These are phyloP conservation scores for Linum trigynum DNA, from an alignment of 345 rosid species.

Conservation along the genomic window DNA sequence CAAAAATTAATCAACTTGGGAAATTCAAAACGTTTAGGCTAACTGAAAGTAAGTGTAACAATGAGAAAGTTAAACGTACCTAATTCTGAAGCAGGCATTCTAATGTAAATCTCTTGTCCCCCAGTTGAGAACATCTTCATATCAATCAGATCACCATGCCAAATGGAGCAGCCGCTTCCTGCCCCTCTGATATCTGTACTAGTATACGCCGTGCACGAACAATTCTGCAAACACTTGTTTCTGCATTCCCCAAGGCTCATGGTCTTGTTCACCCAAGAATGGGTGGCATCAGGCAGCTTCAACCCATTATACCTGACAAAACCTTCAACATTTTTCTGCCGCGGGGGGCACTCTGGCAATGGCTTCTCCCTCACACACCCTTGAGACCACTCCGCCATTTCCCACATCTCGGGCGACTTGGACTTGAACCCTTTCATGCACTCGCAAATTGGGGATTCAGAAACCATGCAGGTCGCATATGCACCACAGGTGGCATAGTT, in stretches of 20 bases:
- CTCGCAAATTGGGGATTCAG: background rate
- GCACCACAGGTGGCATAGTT: constrained; percentile 4
- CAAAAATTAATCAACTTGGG: background rate
- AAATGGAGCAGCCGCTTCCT: constrained; percentile 15
- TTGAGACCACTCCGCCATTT: background rate
- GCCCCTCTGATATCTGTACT: background rate
- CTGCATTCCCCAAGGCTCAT: constrained; percentile 17
- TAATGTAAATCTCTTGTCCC: constrained; percentile 7
- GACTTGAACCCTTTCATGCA: constrained; percentile 8
- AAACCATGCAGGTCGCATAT: constrained; percentile 3
- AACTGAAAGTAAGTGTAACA: background rate
- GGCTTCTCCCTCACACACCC: constrained; percentile 2
- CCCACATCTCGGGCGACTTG: background rate
- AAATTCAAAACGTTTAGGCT: background rate
- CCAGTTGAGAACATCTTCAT: background rate
- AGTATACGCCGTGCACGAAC: constrained; percentile 16
- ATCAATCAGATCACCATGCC: constrained; percentile 12
- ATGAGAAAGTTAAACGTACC: background rate
- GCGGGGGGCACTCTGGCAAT: background rate
- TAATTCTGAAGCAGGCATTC: constrained; percentile 13
- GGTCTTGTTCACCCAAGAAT: constrained; percentile 9
- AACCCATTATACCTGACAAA: constrained; percentile 3
- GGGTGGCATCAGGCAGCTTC: constrained; percentile 10
- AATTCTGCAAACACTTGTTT: constrained; percentile 10
- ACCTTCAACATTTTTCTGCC: background rate